Conservation (phyloP, 2,329 filamentous ascomycete species). For the Pseudocercospora eumusae region DNA sequence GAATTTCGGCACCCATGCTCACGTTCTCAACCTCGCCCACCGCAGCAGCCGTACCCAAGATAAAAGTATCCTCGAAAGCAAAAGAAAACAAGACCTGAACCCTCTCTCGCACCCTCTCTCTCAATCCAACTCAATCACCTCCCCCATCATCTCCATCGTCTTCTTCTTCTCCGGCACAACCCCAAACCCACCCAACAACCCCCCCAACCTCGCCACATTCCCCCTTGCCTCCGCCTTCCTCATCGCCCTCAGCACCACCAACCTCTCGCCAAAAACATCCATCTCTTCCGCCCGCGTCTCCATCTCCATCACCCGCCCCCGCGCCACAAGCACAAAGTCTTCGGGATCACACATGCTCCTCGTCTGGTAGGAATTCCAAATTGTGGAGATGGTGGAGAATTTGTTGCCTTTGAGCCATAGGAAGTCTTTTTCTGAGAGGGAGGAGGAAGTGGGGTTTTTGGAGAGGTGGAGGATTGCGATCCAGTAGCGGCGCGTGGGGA, state of each 20-base stretch:
- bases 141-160: slow-evolving; percentile 19
- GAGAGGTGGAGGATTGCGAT: slow-evolving; percentile 35
- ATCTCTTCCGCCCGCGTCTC: slow-evolving; percentile 32
- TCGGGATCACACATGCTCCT: slow-evolving; percentile 21
- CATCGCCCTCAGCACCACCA: slow-evolving; percentile 36
- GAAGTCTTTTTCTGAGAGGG: slow-evolving; percentile 28
- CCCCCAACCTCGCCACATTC: slow-evolving; percentile 12
- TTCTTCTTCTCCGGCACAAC: slow-evolving; percentile 17
- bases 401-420: slow-evolving; percentile 40
- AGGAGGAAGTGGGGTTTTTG: slow-evolving; percentile 14
- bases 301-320: slow-evolving; percentile 27
- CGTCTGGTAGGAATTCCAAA: slow-evolving; percentile 33
- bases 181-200: slow-evolving; percentile 25
- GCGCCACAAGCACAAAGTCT: slow-evolving; percentile 32
- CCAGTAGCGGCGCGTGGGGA: slow-evolving; percentile 37
- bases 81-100: neutral
- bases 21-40: neutral
- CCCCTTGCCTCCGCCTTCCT: slow-evolving; percentile 6
- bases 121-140: slow-evolving; percentile 28
- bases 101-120: neutral
- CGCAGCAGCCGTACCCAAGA: neutral
- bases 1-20: too few relatives aligned
- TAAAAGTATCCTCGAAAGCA: neutral
- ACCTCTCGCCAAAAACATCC: slow-evolving; percentile 37
- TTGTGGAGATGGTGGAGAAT: slow-evolving; percentile 37